A percentile compares a stretch with the other conserved stretches of the same genome.
These are phyloP conservation scores for Rhododendron ferrugineum DNA, from an alignment of 148 eudicot species.

Conservation along the genomic window DNA sequence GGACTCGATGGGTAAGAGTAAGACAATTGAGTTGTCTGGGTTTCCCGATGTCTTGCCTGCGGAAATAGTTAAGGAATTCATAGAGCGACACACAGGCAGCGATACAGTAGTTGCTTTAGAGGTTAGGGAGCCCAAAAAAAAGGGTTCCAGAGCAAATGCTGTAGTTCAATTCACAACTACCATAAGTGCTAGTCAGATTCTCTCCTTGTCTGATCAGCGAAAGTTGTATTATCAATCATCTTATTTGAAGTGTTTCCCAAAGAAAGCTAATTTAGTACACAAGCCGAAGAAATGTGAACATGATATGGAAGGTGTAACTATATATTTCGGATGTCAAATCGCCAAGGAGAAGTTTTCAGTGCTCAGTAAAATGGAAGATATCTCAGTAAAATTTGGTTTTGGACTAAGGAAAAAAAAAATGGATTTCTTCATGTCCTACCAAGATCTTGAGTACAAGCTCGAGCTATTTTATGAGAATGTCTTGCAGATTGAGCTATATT, in stretches of 20 bases:
- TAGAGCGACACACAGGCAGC: slow-evolving; percentile 29
- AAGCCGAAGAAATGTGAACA: slow-evolving; percentile 11
- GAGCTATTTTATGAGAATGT: slow-evolving; percentile 44
- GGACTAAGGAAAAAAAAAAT: slow-evolving; percentile 5
- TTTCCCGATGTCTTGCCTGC: slow-evolving; percentile 28
- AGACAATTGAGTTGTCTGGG: slow-evolving; percentile 11
- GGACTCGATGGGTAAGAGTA: slow-evolving; percentile 14
- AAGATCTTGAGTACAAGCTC: slow-evolving; percentile 10
- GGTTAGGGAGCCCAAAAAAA: slow-evolving; percentile 21
- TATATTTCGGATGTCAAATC: slow-evolving; percentile 18
- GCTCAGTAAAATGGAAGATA: slow-evolving; percentile 7
- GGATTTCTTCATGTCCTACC: slow-evolving; percentile 10
- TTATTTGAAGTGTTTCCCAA: slow-evolving; percentile 22
- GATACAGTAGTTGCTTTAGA: slow-evolving; percentile 42
- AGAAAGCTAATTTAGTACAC: not conserved
- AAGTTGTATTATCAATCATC: slow-evolving; percentile 27
- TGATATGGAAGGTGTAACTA: slow-evolving; percentile 11
- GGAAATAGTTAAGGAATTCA: slow-evolving; percentile 16
- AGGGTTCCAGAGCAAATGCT: slow-evolving; percentile 20
- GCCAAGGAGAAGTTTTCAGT: slow-evolving; percentile 16
- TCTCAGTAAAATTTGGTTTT: slow-evolving; percentile 20
- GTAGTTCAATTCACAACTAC: slow-evolving; percentile 31
- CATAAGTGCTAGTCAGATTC: slow-evolving; percentile 14
- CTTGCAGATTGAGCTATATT: slow-evolving; percentile 46
- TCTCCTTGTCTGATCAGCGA: slow-evolving; percentile 15